These are phyloP conservation scores for Cyberlindnera japonica DNA, from an alignment of 805 yeast genomes.

Conservation along the genomic window DNA sequence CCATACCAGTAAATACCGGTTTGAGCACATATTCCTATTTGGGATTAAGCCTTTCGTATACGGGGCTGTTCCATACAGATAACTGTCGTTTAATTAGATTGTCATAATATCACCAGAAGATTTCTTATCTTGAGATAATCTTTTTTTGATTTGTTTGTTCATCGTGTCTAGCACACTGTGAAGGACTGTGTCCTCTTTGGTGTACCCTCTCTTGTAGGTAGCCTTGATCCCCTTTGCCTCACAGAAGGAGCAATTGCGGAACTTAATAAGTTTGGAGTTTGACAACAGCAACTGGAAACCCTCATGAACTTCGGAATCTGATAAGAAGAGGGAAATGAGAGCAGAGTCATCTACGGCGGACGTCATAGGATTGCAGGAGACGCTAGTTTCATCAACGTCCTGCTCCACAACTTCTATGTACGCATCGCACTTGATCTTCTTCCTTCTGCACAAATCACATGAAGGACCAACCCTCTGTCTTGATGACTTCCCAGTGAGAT, in stretches of 20 bases:
- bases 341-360: not conserved
- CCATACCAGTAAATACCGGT: no score
- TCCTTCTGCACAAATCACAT: conserved; percentile 64
- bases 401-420: conserved; percentile 41
- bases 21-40: no score
- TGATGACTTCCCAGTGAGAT: conserved; percentile 23
- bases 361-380: not conserved
- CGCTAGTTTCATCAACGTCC: conserved; percentile 1
- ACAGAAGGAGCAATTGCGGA: conserved; percentile 20
- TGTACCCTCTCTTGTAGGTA: conserved; percentile 17
- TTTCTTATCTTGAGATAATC: no score
- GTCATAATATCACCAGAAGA: no score
- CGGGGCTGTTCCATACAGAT: no score
- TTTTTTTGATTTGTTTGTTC: not conserved
- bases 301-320: conserved; percentile 2
- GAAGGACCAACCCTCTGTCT: conserved; percentile 73
- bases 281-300: conserved; percentile 17
- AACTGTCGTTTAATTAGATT: no score
- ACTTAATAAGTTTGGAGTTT: conserved; percentile 17
- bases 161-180: conserved; percentile 6
- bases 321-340: conserved; percentile 1
- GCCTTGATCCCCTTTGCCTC: conserved; percentile 9
- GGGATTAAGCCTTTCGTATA: no score
- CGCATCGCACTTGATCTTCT: conserved; percentile 75
- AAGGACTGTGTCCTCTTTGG: conserved; percentile 18